These are phyloP conservation scores for Aurantiochytrium sp. DNA, from an alignment of 108 stramenopile species.

Conservation along the genomic window DNA sequence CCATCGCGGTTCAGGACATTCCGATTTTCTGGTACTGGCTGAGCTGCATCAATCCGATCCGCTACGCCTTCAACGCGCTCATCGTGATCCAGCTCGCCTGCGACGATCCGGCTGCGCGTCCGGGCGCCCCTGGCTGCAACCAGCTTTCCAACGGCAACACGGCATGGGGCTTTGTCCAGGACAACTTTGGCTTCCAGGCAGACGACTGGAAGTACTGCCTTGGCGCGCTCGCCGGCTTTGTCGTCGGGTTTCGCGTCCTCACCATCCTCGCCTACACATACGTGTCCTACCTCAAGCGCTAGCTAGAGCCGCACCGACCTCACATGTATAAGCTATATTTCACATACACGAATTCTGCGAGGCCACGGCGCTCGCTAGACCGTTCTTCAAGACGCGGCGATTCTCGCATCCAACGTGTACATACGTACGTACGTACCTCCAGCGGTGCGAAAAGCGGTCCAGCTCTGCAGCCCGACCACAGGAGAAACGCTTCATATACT, in stretches of 20 bases:
- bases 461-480: no score
- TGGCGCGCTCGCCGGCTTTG: slow-evolving; percentile 3
- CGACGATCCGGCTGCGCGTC: not conserved
- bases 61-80: not conserved
- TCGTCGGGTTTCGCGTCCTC: slow-evolving; percentile 9
- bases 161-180: not conserved
- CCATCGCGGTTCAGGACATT: not conserved
- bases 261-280: not conserved
- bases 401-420: no score
- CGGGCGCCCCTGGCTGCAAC: not conserved
- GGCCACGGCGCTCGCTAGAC: no score
- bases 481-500: no score
- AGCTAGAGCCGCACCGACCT: no score
- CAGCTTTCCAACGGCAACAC: not conserved
- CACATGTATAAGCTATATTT: no score
- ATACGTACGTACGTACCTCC: no score
- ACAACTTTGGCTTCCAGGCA: not conserved
- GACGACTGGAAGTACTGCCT: not conserved
- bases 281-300: not conserved
- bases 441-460: no score
- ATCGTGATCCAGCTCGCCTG: not conserved
- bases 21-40: not conserved
- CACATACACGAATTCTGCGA: no score
- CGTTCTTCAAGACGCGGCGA: no score
- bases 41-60: slow-evolving; percentile 17